Evolutionary conservation across 2,329 filamentous ascomycete species (phyloP).

Genomic region (Aspergillus awamori): DNA sequence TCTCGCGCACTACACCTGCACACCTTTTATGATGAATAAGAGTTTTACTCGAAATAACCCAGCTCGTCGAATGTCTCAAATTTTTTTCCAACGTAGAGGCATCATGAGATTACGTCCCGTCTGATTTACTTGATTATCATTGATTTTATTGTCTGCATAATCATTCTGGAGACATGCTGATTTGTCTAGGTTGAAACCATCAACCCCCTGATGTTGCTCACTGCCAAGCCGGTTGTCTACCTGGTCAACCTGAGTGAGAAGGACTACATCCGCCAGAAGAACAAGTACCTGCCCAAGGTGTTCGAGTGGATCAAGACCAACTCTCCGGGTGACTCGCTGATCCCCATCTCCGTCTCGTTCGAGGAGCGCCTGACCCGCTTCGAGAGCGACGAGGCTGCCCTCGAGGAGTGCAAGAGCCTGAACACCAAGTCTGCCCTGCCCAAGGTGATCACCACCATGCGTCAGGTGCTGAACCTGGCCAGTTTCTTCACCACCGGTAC

Average conservation of each 20-base stretch:
- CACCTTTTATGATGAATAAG: conserved; percentile 89
- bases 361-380: conserved; percentile 89
- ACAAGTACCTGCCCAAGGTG: conserved; percentile 95
- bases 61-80: conserved; percentile 96
- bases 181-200: conserved; percentile 83
- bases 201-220: conserved; percentile 92
- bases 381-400: conserved; percentile 73
- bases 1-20: conserved; percentile 23
- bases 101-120: conserved; percentile 81
- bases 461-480: conserved; percentile 82
- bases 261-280: conserved; percentile 98
- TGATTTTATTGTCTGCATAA: too few species aligned
- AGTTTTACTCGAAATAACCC: conserved; percentile 95
- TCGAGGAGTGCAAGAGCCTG: conserved; percentile 85
- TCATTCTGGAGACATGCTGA: conserved; percentile 12
- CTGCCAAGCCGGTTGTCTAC: conserved; percentile 96
- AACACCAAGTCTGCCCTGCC: conserved; percentile 86
- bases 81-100: conserved; percentile 66
- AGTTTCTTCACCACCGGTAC: conserved; percentile 97
- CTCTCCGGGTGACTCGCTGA: conserved; percentile 82
- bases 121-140: conserved; percentile 58
- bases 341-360: conserved; percentile 88
- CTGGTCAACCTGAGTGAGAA: conserved; percentile 96
- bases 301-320: conserved; percentile 95
- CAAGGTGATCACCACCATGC: conserved; percentile 92